These are phyloP conservation scores for Gossypium laxum DNA, from an alignment of 441 rosid species.

Conservation along the genomic window DNA sequence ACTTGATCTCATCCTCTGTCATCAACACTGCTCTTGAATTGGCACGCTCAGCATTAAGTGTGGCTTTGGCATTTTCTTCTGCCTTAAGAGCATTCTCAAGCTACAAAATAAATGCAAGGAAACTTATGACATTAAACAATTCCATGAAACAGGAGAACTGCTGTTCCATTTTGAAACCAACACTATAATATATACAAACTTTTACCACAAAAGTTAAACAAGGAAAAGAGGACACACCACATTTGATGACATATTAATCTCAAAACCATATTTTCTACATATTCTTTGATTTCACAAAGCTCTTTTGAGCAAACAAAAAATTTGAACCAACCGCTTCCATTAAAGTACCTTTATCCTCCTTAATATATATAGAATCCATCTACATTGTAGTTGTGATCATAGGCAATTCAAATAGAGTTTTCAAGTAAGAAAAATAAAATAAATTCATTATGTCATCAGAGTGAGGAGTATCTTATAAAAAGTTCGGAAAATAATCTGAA, in stretches of 20 bases:
- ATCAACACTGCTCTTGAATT: constrained; percentile 64
- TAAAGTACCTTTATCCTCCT: not conserved
- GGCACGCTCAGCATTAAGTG: constrained; percentile 70
- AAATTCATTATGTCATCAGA: not conserved
- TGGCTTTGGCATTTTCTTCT: constrained; percentile 61
- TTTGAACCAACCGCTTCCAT: not conserved
- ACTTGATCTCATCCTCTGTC: constrained; percentile 80
- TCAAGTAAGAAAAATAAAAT: not conserved
- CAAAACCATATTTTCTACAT: not conserved
- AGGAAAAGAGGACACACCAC: not conserved
- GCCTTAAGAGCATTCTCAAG: constrained; percentile 81
- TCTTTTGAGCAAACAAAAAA: not conserved
- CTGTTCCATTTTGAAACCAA: not conserved
- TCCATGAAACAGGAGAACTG: not conserved
- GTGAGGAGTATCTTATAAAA: not conserved
- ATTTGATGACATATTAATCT: not conserved
- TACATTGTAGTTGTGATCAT: not conserved
- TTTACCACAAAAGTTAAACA: not conserved
- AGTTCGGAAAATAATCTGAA: not conserved
- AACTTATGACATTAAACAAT: not conserved
- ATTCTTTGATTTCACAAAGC: not conserved
- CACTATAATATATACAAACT: not conserved
- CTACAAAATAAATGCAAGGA: constrained; percentile 31
- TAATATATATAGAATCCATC: not conserved
- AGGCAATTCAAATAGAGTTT: not conserved